A percentile compares a stretch with the other conserved stretches of the same genome.
phyloP scores from a whole-genome alignment of 768 basidiomycete genomes.

The Calocybe indica region DNA sequence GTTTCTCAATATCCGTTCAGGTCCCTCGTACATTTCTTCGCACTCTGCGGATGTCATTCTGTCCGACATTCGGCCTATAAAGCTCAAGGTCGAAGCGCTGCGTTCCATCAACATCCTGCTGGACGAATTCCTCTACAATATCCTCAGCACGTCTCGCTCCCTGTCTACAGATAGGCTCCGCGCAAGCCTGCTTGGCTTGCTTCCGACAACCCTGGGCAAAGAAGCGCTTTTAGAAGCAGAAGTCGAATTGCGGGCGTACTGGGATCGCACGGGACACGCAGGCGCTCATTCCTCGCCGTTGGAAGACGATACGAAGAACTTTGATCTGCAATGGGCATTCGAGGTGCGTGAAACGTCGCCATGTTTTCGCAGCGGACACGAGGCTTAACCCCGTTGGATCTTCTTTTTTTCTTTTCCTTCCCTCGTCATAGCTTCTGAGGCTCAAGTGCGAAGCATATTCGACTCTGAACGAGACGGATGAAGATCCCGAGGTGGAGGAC shows the following conservation, averaged over 20 bases:
- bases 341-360: slow-evolving; percentile 44
- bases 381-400: no score
- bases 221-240: slow-evolving; percentile 92
- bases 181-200: slow-evolving; percentile 59
- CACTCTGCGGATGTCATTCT: slow-evolving; percentile 88
- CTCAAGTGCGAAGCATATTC: slow-evolving; percentile 89
- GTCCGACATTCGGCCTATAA: slow-evolving; percentile 89
- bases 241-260: slow-evolving; percentile 85
- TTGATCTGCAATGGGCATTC: slow-evolving; percentile 69
- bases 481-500: slow-evolving; percentile 60
- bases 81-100: slow-evolving; percentile 75
- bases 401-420: slow-evolving; percentile 7
- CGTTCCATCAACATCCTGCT: slow-evolving; percentile 72
- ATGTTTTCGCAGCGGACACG: neutral
- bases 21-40: slow-evolving; percentile 74
- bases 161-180: slow-evolving; percentile 72
- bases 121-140: slow-evolving; percentile 77
- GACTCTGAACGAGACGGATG: slow-evolving; percentile 74
- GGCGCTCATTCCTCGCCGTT: slow-evolving; percentile 18
- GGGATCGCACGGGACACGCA: slow-evolving; percentile 57
- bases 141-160: slow-evolving; percentile 61
- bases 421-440: slow-evolving; percentile 51
- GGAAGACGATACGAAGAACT: slow-evolving; percentile 51
- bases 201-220: slow-evolving; percentile 82
- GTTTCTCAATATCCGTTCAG: slow-evolving; percentile 20